Base-by-base conservation (phyloP, 805 yeast genomes). In the Tetrapisispora namnaoensis region DNA sequence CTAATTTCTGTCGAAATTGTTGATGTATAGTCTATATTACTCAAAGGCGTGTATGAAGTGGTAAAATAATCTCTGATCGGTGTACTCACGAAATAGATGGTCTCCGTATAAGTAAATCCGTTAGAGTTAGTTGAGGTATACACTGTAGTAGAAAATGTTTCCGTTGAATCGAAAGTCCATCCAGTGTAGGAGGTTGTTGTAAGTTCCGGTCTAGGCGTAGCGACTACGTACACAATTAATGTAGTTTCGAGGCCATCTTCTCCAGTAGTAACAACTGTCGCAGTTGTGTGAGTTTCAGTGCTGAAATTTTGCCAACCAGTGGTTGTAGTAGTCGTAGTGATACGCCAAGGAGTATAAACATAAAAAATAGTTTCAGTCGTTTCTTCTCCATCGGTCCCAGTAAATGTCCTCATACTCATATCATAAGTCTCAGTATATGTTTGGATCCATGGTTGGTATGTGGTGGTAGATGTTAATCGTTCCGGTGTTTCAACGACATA, bases 181-280 rank as follows among this genome's bases (percentile, higher is more conserved):
- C 20, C 10, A 16, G 32, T 39, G 7, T 18, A 14, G 2, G 42
- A 14, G 6, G 20, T 24, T 2, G 10, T 13, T 14, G 42, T 39
- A 13, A 16, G 3, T 8, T 22, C 47, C 34, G 32, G 39, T 22
- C 8, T 36, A 32, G 42, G 22, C 1, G 38, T 21, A 28, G n/a
- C 53, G n/a, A 51, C 53, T 27, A 27, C 27, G 36, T 48, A 47
- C 30, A 50, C 28, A 6, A 50, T 42, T 24, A 30, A 30, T 7
- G 38, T 36, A n/a, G 47, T 43, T 2, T 22, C 30, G 16, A 11
- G 9, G 3, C 40, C 44, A 24, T 47, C 50, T 21, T 37, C 28
- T 7, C 42, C 48, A 42, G 43, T 43, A 2, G 27, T 20, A 3
- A 34, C 24, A 11, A 35, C 24, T 3, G 16, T 17, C 1, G 16